Evolutionary conservation across 257 asterid genomes (phyloP), one percentile per base, ranked within the genome.

Genomic region (Fraxinus americana): DNA sequence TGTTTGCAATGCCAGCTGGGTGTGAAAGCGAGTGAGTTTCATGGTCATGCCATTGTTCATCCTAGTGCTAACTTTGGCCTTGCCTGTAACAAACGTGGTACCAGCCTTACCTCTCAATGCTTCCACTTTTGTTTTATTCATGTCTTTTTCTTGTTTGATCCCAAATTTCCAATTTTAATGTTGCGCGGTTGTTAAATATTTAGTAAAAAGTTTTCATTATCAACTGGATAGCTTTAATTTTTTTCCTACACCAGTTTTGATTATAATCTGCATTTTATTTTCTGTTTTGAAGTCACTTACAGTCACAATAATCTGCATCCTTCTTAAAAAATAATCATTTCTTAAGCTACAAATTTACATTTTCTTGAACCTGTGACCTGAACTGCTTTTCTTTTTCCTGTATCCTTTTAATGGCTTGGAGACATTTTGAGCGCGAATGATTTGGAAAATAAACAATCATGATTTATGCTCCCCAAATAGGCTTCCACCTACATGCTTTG

Each of bases 1-100:
- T 48, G 67, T 80, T 79, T 71, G 7, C 82, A 72, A 45, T 85
- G 82, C 72, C 90, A 91, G 95, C 70, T 90, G 48, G 94, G 95
- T 63, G 78, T 80, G 68, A 87, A 82, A 82, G 79, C 87, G 50
- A 84, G 91, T 48, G 94, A 88, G 71, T 87, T 88, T 80, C 84
- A 81, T 65, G 96, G 97, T 65, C 85, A 78, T 78, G 75, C 91
- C 0, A 25, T 90, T 78, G 78, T 80, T 81, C 90, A 84, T 70
- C 67, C 32, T 73, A 59, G 67, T 65, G 73, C 76, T 39, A 86
- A 83, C 73, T 71, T 82, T 74, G 86, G 85, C 35, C 67, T 69
- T 41, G 54, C 79, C 75, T 76, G 81, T 65, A 63, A 67, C 19
- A 78, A 75, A 77, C 86, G 81, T 63, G 96, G 97, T 89, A 88